Conservation (phyloP, 257 asterid species). For the Datura wrightii region DNA sequence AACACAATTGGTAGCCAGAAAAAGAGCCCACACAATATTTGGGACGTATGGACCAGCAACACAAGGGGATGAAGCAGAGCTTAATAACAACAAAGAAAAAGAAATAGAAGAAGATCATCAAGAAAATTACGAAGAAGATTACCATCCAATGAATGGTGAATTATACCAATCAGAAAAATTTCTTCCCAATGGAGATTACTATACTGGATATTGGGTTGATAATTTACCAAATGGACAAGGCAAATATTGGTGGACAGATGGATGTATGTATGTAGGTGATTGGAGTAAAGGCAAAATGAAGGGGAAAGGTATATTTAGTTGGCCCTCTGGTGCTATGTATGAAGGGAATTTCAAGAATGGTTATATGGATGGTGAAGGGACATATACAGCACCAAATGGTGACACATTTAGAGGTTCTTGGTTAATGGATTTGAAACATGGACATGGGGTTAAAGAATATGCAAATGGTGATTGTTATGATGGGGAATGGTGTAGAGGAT, state of each 20-base stretch:
- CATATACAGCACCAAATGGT: slow-evolving; percentile 67
- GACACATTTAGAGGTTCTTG: slow-evolving; percentile 69
- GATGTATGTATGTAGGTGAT: slow-evolving; percentile 88
- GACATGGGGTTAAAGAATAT: slow-evolving; percentile 67
- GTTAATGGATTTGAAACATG: slow-evolving; percentile 89
- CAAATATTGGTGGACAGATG: slow-evolving; percentile 94
- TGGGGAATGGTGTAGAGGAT: slow-evolving; percentile 86
- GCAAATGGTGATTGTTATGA: slow-evolving; percentile 75
- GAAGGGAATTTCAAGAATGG: slow-evolving; percentile 90
- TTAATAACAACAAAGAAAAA: slow-evolving; percentile 50
- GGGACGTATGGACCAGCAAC: slow-evolving; percentile 60
- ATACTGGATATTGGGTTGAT: slow-evolving; percentile 78
- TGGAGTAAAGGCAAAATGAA: slow-evolving; percentile 82
- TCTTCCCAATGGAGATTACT: slow-evolving; percentile 87
- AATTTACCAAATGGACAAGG: slow-evolving; percentile 85
- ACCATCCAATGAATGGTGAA: slow-evolving; percentile 57
- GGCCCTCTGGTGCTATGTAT: slow-evolving; percentile 89
- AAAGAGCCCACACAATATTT: slow-evolving; percentile 78
- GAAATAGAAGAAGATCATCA: background rate
- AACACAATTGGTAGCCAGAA: slow-evolving; percentile 89
- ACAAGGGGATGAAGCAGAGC: slow-evolving; percentile 45
- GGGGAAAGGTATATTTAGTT: slow-evolving; percentile 77
- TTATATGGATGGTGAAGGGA: slow-evolving; percentile 95
- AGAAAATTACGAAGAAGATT: background rate
- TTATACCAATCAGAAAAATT: slow-evolving; percentile 71